Base-by-base conservation (phyloP, 345 rosid species). In the Kernera saxatilis region DNA sequence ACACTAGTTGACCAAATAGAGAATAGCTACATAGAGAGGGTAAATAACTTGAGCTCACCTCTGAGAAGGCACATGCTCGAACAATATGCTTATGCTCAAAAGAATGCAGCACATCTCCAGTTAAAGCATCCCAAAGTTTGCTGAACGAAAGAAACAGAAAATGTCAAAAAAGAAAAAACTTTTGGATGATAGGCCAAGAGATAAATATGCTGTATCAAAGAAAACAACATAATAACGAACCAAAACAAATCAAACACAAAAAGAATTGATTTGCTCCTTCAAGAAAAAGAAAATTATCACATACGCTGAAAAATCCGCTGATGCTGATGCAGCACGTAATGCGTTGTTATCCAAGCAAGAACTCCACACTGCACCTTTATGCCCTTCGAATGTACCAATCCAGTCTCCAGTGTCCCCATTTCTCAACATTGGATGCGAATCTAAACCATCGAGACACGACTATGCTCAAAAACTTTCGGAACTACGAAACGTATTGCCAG, bases 401-500 rank as follows among this genome's bases (percentile, higher is more conserved):
- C 99, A 95, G 69, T 95, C 99, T 67, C 99, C 99, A 58, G 96
- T 95, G 81, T 95, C 99, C 13, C 98, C 99, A 78, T 95, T 92
- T 74, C 98, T 90, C 83, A 95, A 64, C 99, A 95, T 95, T 39
- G 98, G 99, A 79, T 77, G 89, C 15, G 96, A 90, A 84, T 95
- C 99, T 95, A 76, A 37, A 22, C 22, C 64, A 53, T 37, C 43
- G 63, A 69, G 2, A 19, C 72, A 56, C 9, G 10, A 37, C 12
- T 11, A 58, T 27, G 21, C 35, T 37, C 59, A 65, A 15, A 41
- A 15, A 15, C 39, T 8, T 7, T 45, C 4, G 0, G 2, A 19
- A 32, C 8, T 15, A 43, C 7, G 48, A 36, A 8, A 63, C 37
- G 64, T 13, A 11, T 32, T 5, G 2, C 64, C 39, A 13, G n/a